Conservation (phyloP, 192 early-diverging fungal genomes). For the Coemansia sp. region DNA sequence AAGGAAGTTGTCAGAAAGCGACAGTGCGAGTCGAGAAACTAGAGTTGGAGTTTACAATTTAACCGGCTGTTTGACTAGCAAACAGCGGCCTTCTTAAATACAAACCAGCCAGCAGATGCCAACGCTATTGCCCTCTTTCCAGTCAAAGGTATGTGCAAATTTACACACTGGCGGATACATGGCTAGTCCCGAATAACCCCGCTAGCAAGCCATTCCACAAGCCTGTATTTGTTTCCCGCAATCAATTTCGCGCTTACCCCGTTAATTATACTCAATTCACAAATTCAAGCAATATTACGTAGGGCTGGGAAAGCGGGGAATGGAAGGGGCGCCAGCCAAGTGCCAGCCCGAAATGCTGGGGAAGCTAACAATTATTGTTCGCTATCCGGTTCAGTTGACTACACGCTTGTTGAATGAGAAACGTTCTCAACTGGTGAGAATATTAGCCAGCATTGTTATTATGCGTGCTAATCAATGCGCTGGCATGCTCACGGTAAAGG, state of each 20-base stretch:
- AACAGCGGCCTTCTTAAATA: neutral
- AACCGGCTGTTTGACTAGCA: neutral
- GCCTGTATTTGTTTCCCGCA: neutral
- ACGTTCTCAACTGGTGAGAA: too few species aligned
- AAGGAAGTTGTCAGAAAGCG: neutral
- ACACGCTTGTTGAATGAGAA: too few species aligned
- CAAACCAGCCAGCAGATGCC: neutral
- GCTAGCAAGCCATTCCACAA: neutral
- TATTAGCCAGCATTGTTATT: too few species aligned
- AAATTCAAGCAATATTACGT: too few species aligned
- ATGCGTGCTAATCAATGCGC: too few species aligned
- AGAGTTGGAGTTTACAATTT: neutral
- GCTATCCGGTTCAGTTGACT: too few species aligned
- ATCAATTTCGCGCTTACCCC: slow-evolving; percentile 1
- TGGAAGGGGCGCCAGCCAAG: too few species aligned
- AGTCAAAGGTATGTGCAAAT: neutral
- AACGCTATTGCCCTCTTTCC: neutral
- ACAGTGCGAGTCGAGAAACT: neutral
- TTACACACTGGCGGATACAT: neutral
- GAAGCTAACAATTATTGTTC: too few species aligned
- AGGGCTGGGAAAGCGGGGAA: neutral
- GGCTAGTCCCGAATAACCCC: neutral
- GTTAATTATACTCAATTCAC: too few species aligned
- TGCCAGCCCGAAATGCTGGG: too few species aligned
- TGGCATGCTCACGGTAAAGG: too few species aligned